A percentile compares a stretch with the other conserved stretches of the same genome.
Evolutionary conservation across 805 yeast species (phyloP).

Genomic region (Wickerhamiella nectarea): DNA sequence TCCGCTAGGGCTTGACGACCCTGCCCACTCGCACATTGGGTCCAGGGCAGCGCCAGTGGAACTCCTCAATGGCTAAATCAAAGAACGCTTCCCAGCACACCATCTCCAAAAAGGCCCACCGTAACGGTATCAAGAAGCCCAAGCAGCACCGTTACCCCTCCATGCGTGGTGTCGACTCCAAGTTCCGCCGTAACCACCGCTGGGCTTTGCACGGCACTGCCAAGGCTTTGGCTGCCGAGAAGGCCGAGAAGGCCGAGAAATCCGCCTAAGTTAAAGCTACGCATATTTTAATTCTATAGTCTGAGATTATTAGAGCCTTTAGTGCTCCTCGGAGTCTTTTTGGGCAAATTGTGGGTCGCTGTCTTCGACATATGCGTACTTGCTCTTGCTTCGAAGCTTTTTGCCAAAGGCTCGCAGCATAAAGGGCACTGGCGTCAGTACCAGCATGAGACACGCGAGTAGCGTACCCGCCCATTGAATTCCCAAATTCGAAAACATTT

Average conservation of each 20-base stretch:
- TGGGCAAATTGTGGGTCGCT: background rate
- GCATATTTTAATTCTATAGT: conserved; percentile 1
- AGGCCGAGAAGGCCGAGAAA: conserved; percentile 48
- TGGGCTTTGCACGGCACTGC: conserved; percentile 97
- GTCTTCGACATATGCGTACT: conserved; percentile 11
- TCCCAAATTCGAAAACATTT: conserved; percentile 37
- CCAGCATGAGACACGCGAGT: conserved; percentile 36
- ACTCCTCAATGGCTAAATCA: conserved; percentile 72
- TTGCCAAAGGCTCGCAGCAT: conserved; percentile 39
- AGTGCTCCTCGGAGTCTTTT: background rate
- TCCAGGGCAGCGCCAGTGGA: background rate
- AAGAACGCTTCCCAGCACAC: conserved; percentile 99
- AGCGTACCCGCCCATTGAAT: conserved; percentile 43
- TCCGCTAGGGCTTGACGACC: background rate
- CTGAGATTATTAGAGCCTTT: background rate
- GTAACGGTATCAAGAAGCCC: conserved; percentile 99
- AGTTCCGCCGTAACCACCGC: conserved; percentile 99
- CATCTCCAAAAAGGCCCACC: conserved; percentile 99
- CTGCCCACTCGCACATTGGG: conserved; percentile 3
- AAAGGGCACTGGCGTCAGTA: conserved; percentile 43
- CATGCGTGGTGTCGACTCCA: conserved; percentile 96
- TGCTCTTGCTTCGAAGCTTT: conserved; percentile 13
- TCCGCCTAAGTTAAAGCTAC: background rate
- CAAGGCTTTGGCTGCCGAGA: conserved; percentile 77
- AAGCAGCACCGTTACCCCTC: conserved; percentile 97